Percentiles rank a stretch among this genome's conserved stretches.
These are phyloP conservation scores for Cymbopogon citratus DNA, from an alignment of 176 grass and related monocot genomes.

Conservation along the genomic window DNA sequence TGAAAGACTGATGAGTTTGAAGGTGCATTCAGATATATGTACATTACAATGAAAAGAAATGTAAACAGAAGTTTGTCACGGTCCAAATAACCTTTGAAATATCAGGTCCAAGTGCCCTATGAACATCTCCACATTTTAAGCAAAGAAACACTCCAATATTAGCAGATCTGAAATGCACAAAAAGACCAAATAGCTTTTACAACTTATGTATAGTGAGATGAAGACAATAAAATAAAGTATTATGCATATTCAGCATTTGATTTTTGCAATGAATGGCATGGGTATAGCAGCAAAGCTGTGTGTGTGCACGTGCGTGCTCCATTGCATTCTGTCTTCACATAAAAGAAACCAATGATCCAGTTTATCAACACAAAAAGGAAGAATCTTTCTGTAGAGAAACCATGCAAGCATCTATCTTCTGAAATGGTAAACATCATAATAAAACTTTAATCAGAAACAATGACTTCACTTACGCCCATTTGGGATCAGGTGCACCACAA, in stretches of 20 bases:
- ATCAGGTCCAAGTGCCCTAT: slow-evolving; percentile 82
- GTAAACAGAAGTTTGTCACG: slow-evolving; percentile 3
- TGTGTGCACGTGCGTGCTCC: neutral
- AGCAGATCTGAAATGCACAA: slow-evolving; percentile 63
- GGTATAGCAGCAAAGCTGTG: slow-evolving; percentile 9
- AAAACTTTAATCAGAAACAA: slow-evolving; percentile 8
- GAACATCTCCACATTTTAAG: slow-evolving; percentile 97
- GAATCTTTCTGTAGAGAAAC: neutral
- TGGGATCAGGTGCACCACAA: slow-evolving; percentile 85
- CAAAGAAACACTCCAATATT: slow-evolving; percentile 98
- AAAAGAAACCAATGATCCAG: slow-evolving; percentile 8
- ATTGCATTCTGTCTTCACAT: neutral
- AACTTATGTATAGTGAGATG: slow-evolving; percentile 4
- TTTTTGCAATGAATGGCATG: neutral
- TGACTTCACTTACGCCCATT: slow-evolving; percentile 81
- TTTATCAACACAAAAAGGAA: slow-evolving; percentile 31
- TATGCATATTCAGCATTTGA: neutral
- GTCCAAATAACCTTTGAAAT: slow-evolving; percentile 73
- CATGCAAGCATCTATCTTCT: slow-evolving; percentile 1
- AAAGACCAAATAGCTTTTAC: neutral
- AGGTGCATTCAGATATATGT: slow-evolving; percentile 19
- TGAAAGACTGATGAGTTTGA: slow-evolving; percentile 1
- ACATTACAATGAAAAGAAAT: neutral
- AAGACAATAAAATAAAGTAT: slow-evolving; percentile 28
- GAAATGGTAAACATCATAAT: neutral